Percentiles rank a stretch among this genome's conserved stretches.
These are phyloP conservation scores for Blastobotrys malaysiensis DNA, from an alignment of 1,139 yeast species.

Conservation along the genomic window DNA sequence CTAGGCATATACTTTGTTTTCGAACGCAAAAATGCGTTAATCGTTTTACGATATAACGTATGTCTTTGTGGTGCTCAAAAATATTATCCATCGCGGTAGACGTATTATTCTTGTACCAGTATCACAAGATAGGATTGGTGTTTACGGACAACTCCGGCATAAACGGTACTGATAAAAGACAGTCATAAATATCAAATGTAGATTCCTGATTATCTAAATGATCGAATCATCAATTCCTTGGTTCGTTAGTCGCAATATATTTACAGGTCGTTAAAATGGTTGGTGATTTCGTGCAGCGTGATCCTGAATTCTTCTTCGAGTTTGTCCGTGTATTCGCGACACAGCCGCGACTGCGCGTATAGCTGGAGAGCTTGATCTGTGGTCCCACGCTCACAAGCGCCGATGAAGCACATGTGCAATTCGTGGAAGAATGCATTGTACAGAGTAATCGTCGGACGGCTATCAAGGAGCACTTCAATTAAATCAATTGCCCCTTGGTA, in stretches of 20 bases:
- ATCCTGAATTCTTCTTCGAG: background rate
- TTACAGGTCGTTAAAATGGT: background rate
- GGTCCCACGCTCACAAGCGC: constrained; percentile 4
- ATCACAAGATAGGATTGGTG: no score
- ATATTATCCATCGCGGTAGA: no score
- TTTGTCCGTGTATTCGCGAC: background rate
- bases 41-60: no score
- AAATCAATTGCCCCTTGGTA: constrained; percentile 10
- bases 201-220: no score
- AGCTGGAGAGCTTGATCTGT: background rate
- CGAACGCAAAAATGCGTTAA: no score
- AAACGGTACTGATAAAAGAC: no score
- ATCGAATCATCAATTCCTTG: background rate
- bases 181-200: no score
- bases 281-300: background rate
- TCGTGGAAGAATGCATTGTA: constrained; percentile 16
- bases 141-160: no score
- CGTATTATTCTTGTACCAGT: no score
- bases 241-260: background rate
- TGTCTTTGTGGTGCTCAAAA: no score
- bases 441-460: constrained; percentile 15
- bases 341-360: background rate
- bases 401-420: constrained; percentile 11
- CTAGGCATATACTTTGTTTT: no score
- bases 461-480: constrained; percentile 15